Conservation (phyloP, 306 rosid genomes). For the Hippophae rhamnoides region DNA sequence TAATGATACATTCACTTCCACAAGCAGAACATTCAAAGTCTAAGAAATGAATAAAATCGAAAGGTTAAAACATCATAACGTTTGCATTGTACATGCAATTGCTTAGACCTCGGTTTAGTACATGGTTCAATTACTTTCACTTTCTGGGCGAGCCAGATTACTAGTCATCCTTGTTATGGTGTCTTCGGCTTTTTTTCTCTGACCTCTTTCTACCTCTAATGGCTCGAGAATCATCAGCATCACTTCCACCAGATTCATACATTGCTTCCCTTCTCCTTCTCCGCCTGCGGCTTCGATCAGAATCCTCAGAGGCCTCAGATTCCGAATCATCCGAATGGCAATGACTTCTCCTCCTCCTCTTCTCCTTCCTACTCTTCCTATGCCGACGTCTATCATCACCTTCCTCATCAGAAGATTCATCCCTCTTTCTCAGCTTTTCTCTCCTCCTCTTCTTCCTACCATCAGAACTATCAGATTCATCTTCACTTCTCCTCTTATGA, state of each 20-base stretch:
- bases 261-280: constrained; percentile 50
- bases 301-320: constrained; percentile 58
- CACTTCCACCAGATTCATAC: constrained; percentile 38
- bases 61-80: too few species aligned
- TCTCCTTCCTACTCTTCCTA: constrained; percentile 43
- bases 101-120: too few species aligned
- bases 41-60: too few species aligned
- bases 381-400: constrained; percentile 12
- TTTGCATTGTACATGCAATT: too few species aligned
- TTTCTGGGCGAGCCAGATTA: constrained; percentile 1
- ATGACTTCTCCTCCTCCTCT: constrained; percentile 52
- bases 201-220: constrained; percentile 54
- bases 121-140: too few species aligned
- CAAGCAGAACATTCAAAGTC: too few species aligned
- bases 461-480: constrained; percentile 58
- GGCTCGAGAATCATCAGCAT: constrained; percentile 36
- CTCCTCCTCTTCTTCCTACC: constrained; percentile 46
- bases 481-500: constrained; percentile 41
- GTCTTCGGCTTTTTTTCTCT: constrained; percentile 45
- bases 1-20: too few species aligned
- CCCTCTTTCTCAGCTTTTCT: constrained; percentile 52
- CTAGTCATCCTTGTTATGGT: constrained; percentile 30
- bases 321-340: constrained; percentile 44
- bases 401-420: constrained; percentile 39
- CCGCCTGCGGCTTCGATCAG: constrained; percentile 28